phyloP scores from a whole-genome alignment of 495 filamentous ascomycete species.

The Bathelium albidoporum region DNA sequence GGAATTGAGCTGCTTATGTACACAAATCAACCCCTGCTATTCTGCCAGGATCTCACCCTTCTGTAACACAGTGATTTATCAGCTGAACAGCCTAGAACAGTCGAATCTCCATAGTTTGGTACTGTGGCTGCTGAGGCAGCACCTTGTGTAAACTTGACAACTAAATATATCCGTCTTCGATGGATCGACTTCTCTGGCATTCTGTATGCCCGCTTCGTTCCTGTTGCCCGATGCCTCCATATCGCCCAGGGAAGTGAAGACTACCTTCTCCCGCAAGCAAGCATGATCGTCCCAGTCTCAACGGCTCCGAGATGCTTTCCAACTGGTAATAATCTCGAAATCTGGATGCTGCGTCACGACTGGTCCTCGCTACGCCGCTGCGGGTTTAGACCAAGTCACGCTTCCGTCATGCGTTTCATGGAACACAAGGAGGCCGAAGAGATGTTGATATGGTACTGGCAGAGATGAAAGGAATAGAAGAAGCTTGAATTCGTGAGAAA shows the following conservation, averaged over 20 bases:
- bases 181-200: background rate
- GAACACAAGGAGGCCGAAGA: background rate
- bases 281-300: background rate
- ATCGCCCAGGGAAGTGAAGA: background rate
- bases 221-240: background rate
- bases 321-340: background rate
- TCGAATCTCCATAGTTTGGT: too few relatives aligned
- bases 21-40: too few relatives aligned
- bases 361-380: background rate
- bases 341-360: background rate
- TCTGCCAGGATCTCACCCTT: too few relatives aligned
- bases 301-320: background rate
- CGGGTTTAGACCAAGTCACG: background rate
- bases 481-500: too few relatives aligned
- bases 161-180: background rate
- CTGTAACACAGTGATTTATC: too few relatives aligned
- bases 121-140: too few relatives aligned
- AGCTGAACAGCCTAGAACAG: too few relatives aligned
- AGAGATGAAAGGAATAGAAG: too few relatives aligned
- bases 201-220: background rate
- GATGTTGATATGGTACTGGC: too few relatives aligned
- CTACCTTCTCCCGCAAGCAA: background rate
- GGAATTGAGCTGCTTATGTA: too few relatives aligned
- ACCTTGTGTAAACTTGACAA: too few relatives aligned
- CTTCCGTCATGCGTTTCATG: background rate